These are phyloP conservation scores for Delitschia confertaspora DNA, from an alignment of 495 filamentous ascomycete genomes.

Conservation along the genomic window DNA sequence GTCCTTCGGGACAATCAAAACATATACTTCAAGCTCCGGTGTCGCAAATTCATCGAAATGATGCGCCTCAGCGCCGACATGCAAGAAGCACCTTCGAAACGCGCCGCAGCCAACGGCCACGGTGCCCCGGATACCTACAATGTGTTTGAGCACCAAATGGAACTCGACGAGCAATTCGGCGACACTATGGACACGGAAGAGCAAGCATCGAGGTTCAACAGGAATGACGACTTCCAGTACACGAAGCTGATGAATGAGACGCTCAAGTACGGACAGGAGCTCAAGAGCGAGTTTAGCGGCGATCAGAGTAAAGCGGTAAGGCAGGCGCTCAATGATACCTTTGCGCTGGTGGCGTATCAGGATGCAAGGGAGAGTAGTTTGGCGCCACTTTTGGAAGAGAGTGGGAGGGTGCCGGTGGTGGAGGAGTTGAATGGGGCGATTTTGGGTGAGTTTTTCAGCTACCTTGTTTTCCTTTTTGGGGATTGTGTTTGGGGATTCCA, in stretches of 20 bases:
- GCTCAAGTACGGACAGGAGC: conserved; percentile 69
- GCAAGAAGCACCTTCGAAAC: conserved; percentile 37
- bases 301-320: conserved; percentile 59
- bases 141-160: conserved; percentile 59
- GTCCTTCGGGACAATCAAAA: conserved; percentile 79
- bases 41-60: conserved; percentile 94
- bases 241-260: conserved; percentile 55
- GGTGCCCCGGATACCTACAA: conserved; percentile 28
- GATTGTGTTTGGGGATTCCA: too few relatives aligned
- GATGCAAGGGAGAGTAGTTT: conserved; percentile 67
- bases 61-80: conserved; percentile 72
- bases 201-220: conserved; percentile 21
- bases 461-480: too few relatives aligned
- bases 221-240: conserved; percentile 41
- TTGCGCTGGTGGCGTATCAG: conserved; percentile 77
- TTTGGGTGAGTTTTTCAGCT: conserved; percentile 52
- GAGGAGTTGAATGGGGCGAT: conserved; percentile 95
- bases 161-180: conserved; percentile 60
- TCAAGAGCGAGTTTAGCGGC: conserved; percentile 64
- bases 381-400: conserved; percentile 67
- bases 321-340: conserved; percentile 74
- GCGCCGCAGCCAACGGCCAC: conserved; percentile 29
- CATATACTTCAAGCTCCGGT: conserved; percentile 83
- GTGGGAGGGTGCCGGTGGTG: conserved; percentile 68
- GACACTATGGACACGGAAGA: conserved; percentile 45